Base-by-base conservation (phyloP, 225 moss, liverwort and hornwort species). In the Thuidium tamariscinum region DNA sequence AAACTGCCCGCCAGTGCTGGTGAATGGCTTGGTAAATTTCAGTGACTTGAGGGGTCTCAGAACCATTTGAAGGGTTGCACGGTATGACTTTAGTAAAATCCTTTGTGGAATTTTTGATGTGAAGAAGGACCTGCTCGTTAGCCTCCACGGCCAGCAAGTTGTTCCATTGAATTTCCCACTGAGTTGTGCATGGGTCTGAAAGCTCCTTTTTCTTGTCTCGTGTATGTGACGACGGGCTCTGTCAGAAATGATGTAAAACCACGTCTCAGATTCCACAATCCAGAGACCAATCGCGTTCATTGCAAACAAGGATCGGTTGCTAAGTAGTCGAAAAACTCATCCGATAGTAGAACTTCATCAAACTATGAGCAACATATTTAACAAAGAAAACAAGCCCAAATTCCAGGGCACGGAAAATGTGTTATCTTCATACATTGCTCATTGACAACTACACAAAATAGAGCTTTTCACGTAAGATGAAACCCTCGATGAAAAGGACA, bases 131-230 rank as follows among this genome's bases (percentile, higher is more conserved):
- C 86, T 90, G 88, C 54, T 77, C 93, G 27, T 82, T 80, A 39
- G 92, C 88, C 77, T 86, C 90, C 89, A 97, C 98, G 75, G 95
- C 69, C 87, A 99, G 83, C 73, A 99, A 74, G 88, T 99, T 96
- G 59, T 78, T 87, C 98, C 98, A 99, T 36, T 93, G 90, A 55
- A 99, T 89, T 92, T 96, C 93, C 98, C 98, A 99, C 63, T 91
- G 86, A 49, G 94, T 95, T 54, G 89, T 91, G 82, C 93, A 94
- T 57, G 98, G 94, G 86, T 99, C 97, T 66, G 90, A 76, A 26
- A 89, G 88, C 66, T 92, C 91, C 88, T 95, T 97, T 16, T 89
- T 91, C 70, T 88, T 80, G 48, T 97, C 91, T 63, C 89, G 91
- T 27, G 86, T 67, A 88, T 96, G 97, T 46, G 96, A 95, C 77